phyloP scores from a whole-genome alignment of 345 rosid species.

The Eucalyptus curtisii region DNA sequence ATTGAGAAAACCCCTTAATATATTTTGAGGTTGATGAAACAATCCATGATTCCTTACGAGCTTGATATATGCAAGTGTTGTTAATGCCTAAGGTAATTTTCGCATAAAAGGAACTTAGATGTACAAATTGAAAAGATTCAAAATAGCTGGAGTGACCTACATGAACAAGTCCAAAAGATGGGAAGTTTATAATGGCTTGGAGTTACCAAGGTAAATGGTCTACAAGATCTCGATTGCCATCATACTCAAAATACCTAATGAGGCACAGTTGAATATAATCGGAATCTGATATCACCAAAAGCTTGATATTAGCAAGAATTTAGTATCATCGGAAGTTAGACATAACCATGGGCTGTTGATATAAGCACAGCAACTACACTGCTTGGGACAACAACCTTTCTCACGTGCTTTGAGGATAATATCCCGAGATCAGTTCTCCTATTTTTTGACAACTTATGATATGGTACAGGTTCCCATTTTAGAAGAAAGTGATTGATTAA shows the following conservation, averaged over 20 bases:
- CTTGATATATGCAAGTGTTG: background rate
- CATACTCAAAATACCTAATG: background rate
- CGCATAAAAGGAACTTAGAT: too few species aligned
- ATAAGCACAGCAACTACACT: background rate
- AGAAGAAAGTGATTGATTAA: background rate
- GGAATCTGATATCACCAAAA: too few species aligned
- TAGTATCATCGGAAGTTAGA: background rate
- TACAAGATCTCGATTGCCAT: too few species aligned
- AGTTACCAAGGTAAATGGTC: background rate
- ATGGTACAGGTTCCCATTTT: background rate
- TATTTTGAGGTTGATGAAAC: background rate
- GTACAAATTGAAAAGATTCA: background rate
- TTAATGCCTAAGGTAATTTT: too few species aligned
- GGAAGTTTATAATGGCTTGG: background rate
- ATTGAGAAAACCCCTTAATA: too few species aligned
- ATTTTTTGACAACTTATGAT: background rate
- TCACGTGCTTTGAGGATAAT: background rate
- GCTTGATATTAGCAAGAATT: background rate
- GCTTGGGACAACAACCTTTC: background rate
- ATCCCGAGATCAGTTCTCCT: fast-evolving
- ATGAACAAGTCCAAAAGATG: background rate
- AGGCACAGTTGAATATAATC: background rate
- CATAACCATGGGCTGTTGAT: background rate
- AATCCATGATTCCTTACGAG: background rate
- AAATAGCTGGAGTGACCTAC: background rate